Conservation (phyloP, 2,329 filamentous ascomycete species). For the Aschersonia sp. region DNA sequence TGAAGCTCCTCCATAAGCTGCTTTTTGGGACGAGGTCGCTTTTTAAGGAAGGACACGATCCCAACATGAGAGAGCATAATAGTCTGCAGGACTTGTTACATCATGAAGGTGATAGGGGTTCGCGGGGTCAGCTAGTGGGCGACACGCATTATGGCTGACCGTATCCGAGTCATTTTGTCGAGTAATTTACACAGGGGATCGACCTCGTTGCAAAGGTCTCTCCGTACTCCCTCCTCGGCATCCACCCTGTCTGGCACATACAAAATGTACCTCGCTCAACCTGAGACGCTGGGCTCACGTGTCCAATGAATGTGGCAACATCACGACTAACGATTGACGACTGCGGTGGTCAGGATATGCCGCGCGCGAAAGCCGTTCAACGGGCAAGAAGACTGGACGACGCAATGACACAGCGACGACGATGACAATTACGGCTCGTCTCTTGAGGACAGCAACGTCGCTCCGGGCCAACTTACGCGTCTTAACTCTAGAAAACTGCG, state of each 20-base stretch:
- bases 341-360: neutral
- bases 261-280: neutral
- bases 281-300: neutral
- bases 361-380: neutral
- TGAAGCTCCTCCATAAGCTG: too few relatives aligned
- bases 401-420: neutral
- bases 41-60: too few relatives aligned
- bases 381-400: neutral
- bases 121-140: neutral
- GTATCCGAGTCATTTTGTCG: neutral
- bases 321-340: neutral
- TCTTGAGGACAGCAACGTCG: neutral
- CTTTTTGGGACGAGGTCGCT: too few relatives aligned
- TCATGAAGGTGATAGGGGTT: neutral
- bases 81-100: neutral
- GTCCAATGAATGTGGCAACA: neutral
- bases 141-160: neutral
- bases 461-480: neutral
- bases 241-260: neutral
- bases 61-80: too few relatives aligned
- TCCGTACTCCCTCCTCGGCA: neutral
- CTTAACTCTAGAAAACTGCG: neutral
- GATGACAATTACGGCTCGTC: neutral
- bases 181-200: neutral
- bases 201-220: neutral